Percentiles rank a stretch among this genome's conserved stretches.
phyloP scores from a whole-genome alignment of 106 monocot species.

The Xerophyta viscosa region DNA sequence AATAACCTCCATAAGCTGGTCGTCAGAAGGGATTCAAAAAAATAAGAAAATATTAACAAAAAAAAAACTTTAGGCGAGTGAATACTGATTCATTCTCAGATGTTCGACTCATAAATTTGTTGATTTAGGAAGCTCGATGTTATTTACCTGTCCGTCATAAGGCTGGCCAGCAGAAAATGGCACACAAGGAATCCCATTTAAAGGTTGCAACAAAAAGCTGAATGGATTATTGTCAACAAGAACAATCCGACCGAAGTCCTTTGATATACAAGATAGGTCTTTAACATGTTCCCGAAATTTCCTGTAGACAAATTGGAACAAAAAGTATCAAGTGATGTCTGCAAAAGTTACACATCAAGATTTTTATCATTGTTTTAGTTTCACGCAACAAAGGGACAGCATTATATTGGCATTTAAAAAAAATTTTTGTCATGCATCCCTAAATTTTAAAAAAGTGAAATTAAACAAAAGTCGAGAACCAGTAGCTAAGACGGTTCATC shows the following conservation, averaged over 20 bases:
- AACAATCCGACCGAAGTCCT: slow-evolving; percentile 33
- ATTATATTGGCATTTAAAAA: no score
- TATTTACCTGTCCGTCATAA: slow-evolving; percentile 62
- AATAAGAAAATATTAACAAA: not conserved
- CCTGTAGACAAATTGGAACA: no score
- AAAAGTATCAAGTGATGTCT: no score
- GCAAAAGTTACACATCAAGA: no score
- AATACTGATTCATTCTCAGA: no score
- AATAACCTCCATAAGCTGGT: slow-evolving; percentile 50
- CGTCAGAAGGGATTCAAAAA: not conserved
- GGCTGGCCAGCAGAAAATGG: slow-evolving; percentile 70
- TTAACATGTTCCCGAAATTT: slow-evolving; percentile 47
- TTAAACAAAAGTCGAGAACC: no score
- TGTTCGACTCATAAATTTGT: not conserved
- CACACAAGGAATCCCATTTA: slow-evolving; percentile 72
- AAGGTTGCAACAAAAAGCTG: slow-evolving; percentile 68
- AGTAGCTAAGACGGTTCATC: no score
- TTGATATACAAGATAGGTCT: slow-evolving; percentile 34
- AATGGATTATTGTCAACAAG: slow-evolving; percentile 77
- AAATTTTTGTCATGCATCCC: no score
- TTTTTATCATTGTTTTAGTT: no score
- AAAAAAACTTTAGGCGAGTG: not conserved
- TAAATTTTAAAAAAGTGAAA: no score
- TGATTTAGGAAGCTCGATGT: not conserved
- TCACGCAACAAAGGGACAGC: no score